These are phyloP conservation scores for Pseudonitzschia delicatissima DNA, from an alignment of 108 stramenopile genomes.

Conservation along the genomic window DNA sequence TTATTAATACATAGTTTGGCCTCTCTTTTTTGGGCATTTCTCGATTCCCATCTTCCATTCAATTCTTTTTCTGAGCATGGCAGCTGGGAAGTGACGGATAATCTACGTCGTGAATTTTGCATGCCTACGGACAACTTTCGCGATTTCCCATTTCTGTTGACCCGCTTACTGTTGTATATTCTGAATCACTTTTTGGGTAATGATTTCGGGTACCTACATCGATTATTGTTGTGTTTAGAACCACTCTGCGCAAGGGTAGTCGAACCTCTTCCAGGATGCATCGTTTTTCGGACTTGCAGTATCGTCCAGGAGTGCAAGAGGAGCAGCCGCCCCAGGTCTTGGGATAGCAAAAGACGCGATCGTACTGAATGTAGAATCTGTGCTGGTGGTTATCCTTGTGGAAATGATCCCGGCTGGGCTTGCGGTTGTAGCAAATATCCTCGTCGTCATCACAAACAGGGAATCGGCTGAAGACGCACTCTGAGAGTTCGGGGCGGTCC, in stretches of 20 bases:
- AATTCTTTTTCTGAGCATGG: too few species aligned
- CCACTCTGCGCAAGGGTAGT: slow-evolving; percentile 50
- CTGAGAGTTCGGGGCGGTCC: slow-evolving; percentile 24
- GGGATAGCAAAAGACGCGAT: slow-evolving; percentile 51
- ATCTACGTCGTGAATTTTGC: too few species aligned
- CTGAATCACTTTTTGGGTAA: too few species aligned
- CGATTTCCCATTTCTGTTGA: too few species aligned
- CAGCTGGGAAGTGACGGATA: too few species aligned
- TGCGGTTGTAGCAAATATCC: slow-evolving; percentile 56
- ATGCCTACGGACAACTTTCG: too few species aligned
- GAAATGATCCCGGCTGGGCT: slow-evolving; percentile 47
- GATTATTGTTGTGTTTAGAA: slow-evolving; percentile 22
- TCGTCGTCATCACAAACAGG: slow-evolving; percentile 32
- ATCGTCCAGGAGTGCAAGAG: slow-evolving; percentile 57
- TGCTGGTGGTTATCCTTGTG: slow-evolving; percentile 43
- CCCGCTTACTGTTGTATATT: background rate
- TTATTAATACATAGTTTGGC: too few species aligned
- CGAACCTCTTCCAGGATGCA: slow-evolving; percentile 57
- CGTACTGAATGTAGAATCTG: slow-evolving; percentile 41
- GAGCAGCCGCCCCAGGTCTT: slow-evolving; percentile 42
- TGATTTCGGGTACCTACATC: too few species aligned
- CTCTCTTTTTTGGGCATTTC: too few species aligned
- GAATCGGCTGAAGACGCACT: slow-evolving; percentile 40
- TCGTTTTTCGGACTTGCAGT: slow-evolving; percentile 42
- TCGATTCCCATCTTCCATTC: too few species aligned